These are phyloP conservation scores for Auriculariales sp. DNA, from an alignment of 768 basidiomycete genomes.

Conservation along the genomic window DNA sequence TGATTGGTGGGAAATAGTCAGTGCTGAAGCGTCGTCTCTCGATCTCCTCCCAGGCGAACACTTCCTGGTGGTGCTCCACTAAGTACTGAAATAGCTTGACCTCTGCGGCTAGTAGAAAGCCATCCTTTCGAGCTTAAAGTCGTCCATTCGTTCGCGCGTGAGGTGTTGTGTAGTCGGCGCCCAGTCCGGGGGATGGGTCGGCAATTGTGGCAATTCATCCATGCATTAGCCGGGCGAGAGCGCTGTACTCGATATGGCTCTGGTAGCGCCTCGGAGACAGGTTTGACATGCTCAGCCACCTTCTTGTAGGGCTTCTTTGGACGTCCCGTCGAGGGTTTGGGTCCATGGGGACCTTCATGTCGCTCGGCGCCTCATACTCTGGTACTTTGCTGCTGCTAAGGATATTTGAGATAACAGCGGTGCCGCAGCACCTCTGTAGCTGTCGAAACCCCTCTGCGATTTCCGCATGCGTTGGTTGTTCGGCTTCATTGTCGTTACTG, in stretches of 20 bases:
- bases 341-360: neutral
- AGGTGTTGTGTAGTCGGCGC: constrained; percentile 14
- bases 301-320: neutral
- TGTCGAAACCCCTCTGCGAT: too few relatives aligned
- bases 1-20: constrained; percentile 20
- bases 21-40: constrained; percentile 4
- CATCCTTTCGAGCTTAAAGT: neutral
- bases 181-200: constrained; percentile 15
- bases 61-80: neutral
- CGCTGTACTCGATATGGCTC: neutral
- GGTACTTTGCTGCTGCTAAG: neutral
- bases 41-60: constrained; percentile 7
- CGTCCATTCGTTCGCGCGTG: neutral
- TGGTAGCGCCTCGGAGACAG: neutral
- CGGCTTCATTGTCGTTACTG: neutral
- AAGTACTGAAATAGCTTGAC: neutral
- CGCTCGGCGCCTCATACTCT: neutral
- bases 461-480: neutral
- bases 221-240: neutral
- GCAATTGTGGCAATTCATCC: neutral
- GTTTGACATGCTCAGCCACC: neutral
- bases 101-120: neutral
- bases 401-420: neutral
- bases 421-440: too few relatives aligned
- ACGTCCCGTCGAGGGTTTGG: neutral